A percentile compares a stretch with the other conserved stretches of the same genome.
Conservation (phyloP, 768 basidiomycete genomes). For the Mycena vitilis region DNA sequence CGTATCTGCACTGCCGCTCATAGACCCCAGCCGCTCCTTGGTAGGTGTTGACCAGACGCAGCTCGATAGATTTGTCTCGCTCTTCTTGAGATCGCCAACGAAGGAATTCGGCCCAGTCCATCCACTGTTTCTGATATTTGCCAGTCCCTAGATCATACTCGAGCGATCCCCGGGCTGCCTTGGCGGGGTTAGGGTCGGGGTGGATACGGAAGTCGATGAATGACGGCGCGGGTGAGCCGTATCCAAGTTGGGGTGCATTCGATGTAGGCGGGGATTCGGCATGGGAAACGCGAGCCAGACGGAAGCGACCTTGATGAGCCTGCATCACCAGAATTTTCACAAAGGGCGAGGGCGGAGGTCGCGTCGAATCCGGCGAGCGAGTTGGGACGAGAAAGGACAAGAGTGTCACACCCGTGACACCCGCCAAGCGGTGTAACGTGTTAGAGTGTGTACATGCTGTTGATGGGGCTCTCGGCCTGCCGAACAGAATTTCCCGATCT, state of each 20-base stretch:
- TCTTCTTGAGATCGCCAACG: neutral
- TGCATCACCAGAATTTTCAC: neutral
- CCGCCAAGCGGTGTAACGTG: too few relatives aligned
- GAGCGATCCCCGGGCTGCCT: neutral
- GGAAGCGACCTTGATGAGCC: neutral
- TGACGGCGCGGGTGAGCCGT: neutral
- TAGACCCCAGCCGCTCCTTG: neutral
- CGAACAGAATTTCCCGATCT: too few relatives aligned
- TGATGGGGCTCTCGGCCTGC: too few relatives aligned
- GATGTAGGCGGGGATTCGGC: neutral
- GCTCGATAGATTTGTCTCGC: neutral
- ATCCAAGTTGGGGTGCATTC: neutral
- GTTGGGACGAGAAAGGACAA: too few relatives aligned
- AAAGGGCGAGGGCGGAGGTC: neutral
- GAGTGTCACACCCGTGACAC: too few relatives aligned
- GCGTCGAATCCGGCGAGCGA: too few relatives aligned
- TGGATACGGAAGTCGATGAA: neutral
- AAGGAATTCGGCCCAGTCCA: neutral
- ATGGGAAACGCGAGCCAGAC: neutral
- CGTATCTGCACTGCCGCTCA: neutral
- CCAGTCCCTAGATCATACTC: neutral
- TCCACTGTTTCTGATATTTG: neutral
- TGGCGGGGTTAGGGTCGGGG: neutral
- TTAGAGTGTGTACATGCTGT: too few relatives aligned
- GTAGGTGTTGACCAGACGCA: neutral